A percentile compares a stretch with the other conserved stretches of the same genome.
Evolutionary conservation across 768 basidiomycete genomes (phyloP).

Genomic region (Leccinum ochraceum): DNA sequence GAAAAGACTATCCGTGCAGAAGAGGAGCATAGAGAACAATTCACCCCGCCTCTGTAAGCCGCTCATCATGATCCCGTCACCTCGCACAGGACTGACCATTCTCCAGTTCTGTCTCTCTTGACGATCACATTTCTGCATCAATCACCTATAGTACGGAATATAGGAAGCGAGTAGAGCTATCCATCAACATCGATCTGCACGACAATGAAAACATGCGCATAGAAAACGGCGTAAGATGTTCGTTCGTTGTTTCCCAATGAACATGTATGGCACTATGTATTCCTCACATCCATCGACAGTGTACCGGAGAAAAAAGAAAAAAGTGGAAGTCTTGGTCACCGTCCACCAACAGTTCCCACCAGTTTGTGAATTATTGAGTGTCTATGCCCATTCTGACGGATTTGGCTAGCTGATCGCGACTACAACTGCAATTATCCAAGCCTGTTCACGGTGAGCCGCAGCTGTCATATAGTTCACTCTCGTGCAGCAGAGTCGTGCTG

Average conservation of each 20-base stretch:
- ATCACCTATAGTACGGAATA: not conserved
- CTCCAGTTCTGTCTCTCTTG: constrained; percentile 1
- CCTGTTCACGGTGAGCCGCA: constrained; percentile 13
- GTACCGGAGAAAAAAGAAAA: constrained; percentile 9
- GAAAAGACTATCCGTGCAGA: not conserved
- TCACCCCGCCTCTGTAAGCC: constrained; percentile 13
- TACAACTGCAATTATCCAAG: constrained; percentile 7
- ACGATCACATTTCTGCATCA: not conserved
- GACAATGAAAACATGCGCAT: not conserved
- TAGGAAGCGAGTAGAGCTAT: not conserved
- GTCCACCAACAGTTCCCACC: not conserved
- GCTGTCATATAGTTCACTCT: not conserved
- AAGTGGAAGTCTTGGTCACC: constrained; percentile 11
- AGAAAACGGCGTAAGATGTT: constrained; percentile 1
- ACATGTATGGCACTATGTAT: not conserved
- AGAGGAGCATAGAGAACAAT: not conserved
- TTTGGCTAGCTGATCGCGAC: constrained; percentile 10
- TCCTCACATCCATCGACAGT: constrained; percentile 1
- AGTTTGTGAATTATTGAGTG: not conserved
- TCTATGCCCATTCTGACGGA: not conserved
- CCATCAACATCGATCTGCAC: constrained; percentile 4
- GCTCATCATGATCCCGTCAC: not conserved
- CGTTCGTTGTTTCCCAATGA: constrained; percentile 4
- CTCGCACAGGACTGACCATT: not conserved
- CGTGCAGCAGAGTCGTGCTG: no score